Evolutionary conservation across 192 early-diverging fungal species (phyloP), one percentile per base, ranked within the genome.

Genomic region (Entomortierella beljakovae): DNA sequence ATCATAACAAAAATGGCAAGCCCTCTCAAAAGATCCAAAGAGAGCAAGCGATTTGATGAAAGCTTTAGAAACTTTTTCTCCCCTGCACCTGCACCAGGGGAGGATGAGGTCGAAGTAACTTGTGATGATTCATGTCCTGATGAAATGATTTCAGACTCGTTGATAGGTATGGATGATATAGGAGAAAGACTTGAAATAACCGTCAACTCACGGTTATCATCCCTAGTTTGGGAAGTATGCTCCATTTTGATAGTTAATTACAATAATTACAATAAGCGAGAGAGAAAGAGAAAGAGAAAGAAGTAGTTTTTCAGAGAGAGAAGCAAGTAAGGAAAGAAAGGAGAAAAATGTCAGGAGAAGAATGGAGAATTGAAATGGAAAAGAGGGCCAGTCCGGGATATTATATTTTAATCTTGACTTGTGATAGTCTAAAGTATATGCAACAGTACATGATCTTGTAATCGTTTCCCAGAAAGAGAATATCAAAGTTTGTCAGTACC

Each of bases 1-100:
- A 88, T 84, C 87, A 88, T 88, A 37, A 71, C 50, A 13, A 87
- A 49, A 35, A 88, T 77, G 34, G 80, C 80, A 20, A 87, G 38
- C 11, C 87, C 87, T 22, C 87, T 73, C 31, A 86, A 34, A 31
- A 82, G 42, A 62, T 88, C 87, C 53, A 88, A 56, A 2, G 83
- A 83, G 28, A 75, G 26, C 7, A 88, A 52, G 38, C 86, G 84
- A 29, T 82, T 76, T 31, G 53, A 20, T 6, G 71, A 67, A 10
- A 81, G 57, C 1, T 59, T 26, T 32, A 70, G 37, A 20, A 55
- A 61, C 16, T 54, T 46, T 32, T 40, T 61, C 22, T 34, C 1
- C 0, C 29, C 60, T n/a, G 40, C 42, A 23, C 15, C 43, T 15
- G 3, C 1, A 28, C 2, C 46, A 7, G 64, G 28, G 1, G 43